Percentiles rank a stretch among this genome's conserved stretches.
Conservation (phyloP, 768 basidiomycete species). For the Podaxis sp. region DNA sequence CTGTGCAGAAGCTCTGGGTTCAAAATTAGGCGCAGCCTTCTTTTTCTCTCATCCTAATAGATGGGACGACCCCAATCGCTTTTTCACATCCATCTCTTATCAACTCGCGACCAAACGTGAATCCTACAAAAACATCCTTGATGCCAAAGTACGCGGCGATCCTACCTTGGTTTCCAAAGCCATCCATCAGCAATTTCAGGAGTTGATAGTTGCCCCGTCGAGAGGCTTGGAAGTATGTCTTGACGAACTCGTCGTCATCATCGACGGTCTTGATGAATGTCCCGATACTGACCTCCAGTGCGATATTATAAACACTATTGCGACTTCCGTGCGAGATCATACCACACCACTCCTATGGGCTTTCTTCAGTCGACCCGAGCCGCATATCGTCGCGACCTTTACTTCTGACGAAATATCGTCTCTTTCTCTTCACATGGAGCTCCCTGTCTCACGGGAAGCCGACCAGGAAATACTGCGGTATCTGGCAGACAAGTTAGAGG, state of each 20-base stretch:
- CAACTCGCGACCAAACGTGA: not conserved
- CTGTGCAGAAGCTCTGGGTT: not conserved
- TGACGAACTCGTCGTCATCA: not conserved
- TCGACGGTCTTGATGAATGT: not conserved
- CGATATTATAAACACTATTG: not conserved
- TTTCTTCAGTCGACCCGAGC: not conserved
- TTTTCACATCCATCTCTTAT: not conserved
- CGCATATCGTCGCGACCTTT: not conserved
- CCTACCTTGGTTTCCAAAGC: not conserved
- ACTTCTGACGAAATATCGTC: not conserved
- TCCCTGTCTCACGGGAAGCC: not conserved
- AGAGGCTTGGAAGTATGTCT: not conserved
- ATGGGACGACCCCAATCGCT: not conserved
- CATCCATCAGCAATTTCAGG: not conserved
- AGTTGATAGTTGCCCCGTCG: not conserved
- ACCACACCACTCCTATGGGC: not conserved
- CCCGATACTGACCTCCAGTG: not conserved
- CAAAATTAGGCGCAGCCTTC: not conserved
- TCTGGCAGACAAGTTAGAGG: not conserved
- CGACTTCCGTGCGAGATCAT: not conserved
- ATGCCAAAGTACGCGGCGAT: not conserved
- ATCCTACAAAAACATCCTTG: not conserved
- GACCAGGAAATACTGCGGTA: not conserved
- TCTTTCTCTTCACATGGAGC: not conserved
- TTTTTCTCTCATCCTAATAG: not conserved